Percentiles rank a stretch among this genome's conserved stretches.
phyloP scores from a whole-genome alignment of 129 eudicot genomes.

The Tagetes erecta region DNA sequence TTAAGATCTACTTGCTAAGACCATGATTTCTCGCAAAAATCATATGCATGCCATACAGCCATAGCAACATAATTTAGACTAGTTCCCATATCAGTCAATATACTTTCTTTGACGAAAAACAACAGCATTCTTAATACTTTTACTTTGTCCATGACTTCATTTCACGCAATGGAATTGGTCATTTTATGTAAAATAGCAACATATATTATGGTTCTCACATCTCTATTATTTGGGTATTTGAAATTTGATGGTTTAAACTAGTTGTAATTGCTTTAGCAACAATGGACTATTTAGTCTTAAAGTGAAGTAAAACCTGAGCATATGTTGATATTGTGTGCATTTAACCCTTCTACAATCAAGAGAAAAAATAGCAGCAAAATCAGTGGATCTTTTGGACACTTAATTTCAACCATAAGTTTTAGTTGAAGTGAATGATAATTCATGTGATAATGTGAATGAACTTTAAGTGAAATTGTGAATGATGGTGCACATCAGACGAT shows the following conservation, averaged over 20 bases:
- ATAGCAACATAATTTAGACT: neutral
- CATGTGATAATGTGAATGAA: conserved; percentile 15
- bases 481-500: conserved; percentile 3
- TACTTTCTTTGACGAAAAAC: neutral
- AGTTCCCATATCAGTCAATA: neutral
- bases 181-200: neutral
- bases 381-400: neutral
- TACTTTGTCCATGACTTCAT: too few species aligned
- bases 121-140: neutral
- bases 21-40: neutral
- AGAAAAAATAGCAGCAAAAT: conserved; percentile 1
- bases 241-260: neutral
- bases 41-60: neutral
- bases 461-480: neutral
- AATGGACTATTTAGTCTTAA: neutral
- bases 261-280: neutral
- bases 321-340: conserved; percentile 3
- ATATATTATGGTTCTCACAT: neutral
- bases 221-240: neutral
- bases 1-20: conserved; percentile 17
- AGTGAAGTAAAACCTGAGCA: neutral
- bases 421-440: neutral
- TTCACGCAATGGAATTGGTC: too few species aligned
- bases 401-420: neutral
- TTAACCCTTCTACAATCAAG: neutral